Base-by-base conservation (phyloP, 257 asterid species). In the Handroanthus guayacan region DNA sequence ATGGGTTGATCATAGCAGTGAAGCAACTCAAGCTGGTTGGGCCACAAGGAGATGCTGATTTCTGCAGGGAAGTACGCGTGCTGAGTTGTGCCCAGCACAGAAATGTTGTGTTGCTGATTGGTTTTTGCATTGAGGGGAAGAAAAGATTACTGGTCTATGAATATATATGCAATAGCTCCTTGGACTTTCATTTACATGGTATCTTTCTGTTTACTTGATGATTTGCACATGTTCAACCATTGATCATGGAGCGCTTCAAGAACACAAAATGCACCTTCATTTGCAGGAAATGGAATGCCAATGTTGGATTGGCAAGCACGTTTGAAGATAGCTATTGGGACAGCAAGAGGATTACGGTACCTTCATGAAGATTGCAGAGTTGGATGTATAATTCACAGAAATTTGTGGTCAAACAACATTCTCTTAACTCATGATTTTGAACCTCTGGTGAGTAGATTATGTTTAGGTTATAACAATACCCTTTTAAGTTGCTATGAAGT, bases 361-460 rank as follows among this genome's bases (percentile, higher is more conserved):
- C 97, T 93, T 71, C 98, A 93, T 72, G 98, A 93, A 80, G 98
- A 91, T 83, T 93, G 98, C 79, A 88, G 98, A 84, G 96, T 93
- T 9, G 98, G 98, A 80, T 84, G 98, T 57, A 88, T 93, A 73
- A 82, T 87, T 74, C 97, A 93, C 82, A 77, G 95, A 76, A 91
- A 91, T 64, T 71, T 93, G 82, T 81, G 92, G 79, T 97, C 97
- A 6, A 87, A 83, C 83, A 93, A 93, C 86, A 91, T 93, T 78
- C 96, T 93, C 67, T 67, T 93, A 61, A 93, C 98, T 50, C 98
- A 93, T 80, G 95, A 91, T 83, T 91, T 89, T 55, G 97, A 93
- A 76, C 98, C 98, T 79, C 82, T 88, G 97, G 98, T 90, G 86
- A 0, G 31, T 25, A 25, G 31, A 25, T 25, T 25, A 25, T 25